These are phyloP conservation scores for Candida nitratophila DNA, from an alignment of 805 yeast species.

Conservation along the genomic window DNA sequence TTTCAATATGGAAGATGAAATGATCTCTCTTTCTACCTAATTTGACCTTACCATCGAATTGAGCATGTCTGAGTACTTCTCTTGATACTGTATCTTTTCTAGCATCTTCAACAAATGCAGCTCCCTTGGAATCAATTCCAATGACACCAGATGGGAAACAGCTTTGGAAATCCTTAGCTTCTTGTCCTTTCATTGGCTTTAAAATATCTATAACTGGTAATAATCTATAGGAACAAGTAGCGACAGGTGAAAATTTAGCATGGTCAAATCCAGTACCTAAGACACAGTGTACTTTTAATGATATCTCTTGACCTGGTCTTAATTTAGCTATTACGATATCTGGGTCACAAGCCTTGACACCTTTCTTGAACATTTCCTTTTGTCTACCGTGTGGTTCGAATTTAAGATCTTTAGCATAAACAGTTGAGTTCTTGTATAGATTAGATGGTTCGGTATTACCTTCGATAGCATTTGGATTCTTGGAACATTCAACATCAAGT, in stretches of 20 bases:
- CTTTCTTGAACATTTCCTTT: conserved; percentile 54
- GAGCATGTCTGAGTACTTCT: conserved; percentile 91
- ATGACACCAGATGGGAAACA: conserved; percentile 95
- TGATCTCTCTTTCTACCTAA: conserved; percentile 89
- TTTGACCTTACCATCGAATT: conserved; percentile 82
- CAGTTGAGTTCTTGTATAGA: conserved; percentile 74
- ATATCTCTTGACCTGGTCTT: conserved; percentile 95
- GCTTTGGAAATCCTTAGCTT: conserved; percentile 71
- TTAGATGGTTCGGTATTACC: conserved; percentile 76
- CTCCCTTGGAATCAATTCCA: conserved; percentile 56
- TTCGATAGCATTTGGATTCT: conserved; percentile 76
- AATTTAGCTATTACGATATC: conserved; percentile 85
- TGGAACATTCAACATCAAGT: conserved; percentile 75
- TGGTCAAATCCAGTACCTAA: conserved; percentile 92
- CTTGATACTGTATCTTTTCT: conserved; percentile 95
- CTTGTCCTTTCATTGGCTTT: conserved; percentile 66
- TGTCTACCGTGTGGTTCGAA: conserved; percentile 93
- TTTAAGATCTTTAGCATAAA: conserved; percentile 83
- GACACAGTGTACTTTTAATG: conserved; percentile 82
- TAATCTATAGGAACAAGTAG: conserved; percentile 92
- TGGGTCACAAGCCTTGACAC: conserved; percentile 78
- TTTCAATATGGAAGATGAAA: conserved; percentile 89
- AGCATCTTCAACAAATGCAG: conserved; percentile 81
- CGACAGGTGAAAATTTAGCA: conserved; percentile 95
- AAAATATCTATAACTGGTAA: conserved; percentile 79